A percentile compares a stretch with the other conserved stretches of the same genome.
Conservation (phyloP, 2,329 filamentous ascomycete species). For the Didymella sp. region DNA sequence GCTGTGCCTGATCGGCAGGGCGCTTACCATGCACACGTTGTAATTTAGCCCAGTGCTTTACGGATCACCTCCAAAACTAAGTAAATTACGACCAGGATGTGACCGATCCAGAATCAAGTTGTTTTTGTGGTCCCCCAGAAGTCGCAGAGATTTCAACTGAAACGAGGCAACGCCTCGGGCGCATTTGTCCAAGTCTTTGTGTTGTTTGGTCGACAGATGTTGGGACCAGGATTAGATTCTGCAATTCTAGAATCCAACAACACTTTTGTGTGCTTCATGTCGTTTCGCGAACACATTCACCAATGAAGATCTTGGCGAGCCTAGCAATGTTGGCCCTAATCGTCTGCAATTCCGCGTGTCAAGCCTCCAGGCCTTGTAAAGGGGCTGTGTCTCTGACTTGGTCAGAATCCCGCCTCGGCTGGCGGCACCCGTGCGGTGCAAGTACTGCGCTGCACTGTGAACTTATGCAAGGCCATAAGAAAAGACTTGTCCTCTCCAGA, state of each 20-base stretch:
- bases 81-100: conserved; percentile 39
- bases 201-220: conserved; percentile 17
- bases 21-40: conserved; percentile 29
- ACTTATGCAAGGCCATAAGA: conserved; percentile 10
- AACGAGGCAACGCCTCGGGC: conserved; percentile 24
- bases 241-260: conserved; percentile 16
- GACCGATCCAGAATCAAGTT: conserved; percentile 23
- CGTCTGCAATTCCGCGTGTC: conserved; percentile 28
- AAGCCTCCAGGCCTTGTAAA: conserved; percentile 31
- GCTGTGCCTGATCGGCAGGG: conserved; percentile 45
- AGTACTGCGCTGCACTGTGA: neutral
- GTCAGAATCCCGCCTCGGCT: neutral
- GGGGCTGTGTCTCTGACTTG: conserved; percentile 29
- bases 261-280: neutral
- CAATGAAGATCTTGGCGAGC: conserved; percentile 39
- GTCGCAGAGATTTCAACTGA: conserved; percentile 33
- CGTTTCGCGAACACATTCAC: conserved; percentile 1
- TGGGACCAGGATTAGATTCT: conserved; percentile 10
- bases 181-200: conserved; percentile 16
- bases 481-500: neutral
- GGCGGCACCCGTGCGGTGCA: conserved; percentile 2
- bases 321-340: conserved; percentile 29
- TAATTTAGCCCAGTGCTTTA: conserved; percentile 27
- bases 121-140: conserved; percentile 21
- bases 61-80: conserved; percentile 36